Base-by-base conservation (phyloP, 495 filamentous ascomycete species). In the Pyrenula massariospora region DNA sequence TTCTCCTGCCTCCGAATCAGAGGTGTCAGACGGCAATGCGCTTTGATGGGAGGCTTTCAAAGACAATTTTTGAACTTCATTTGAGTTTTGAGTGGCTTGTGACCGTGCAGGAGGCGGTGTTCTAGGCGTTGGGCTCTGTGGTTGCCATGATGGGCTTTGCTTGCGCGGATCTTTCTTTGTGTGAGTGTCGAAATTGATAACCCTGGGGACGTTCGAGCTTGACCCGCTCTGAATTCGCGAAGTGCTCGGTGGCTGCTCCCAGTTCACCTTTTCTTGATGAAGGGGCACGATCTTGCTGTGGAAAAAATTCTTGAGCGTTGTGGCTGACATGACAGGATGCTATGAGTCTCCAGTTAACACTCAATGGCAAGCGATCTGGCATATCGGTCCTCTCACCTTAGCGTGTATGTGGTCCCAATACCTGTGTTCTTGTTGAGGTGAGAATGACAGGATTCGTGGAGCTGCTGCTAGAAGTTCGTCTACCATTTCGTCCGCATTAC, bases 121-220 rank as follows among this genome's bases (percentile, higher is more conserved):
- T 42, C 8, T 15, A 42, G 5, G 5, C 8, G 5, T 42, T 42
- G 31, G 31, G 31, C 31, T 42, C 15, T 15, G 8, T 42, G 31
- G 15, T 42, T 42, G 31, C 31, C 31, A 42, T 42, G 31, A 65
- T 55, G 53, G 65, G 56, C 54, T 54, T 59, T 56, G 66, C 48
- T 0, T 50, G 15, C 57, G n/a, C 58, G 52, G 47, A 21, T 60
- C 48, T 25, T 62, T 57, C 58, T 57, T 25, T 58, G 68, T 50
- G 58, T 56, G 11, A 60, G 58, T 24, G 56, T 20, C 12, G 60
- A 57, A 22, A 5, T 42, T 42, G 31, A 42, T 42, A 42, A 42
- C 31, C 5, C 5, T 15, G 8, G 8, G 5, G 8, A 8, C 15
- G 15, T 42, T 42, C 5, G 31, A 42, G 31, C 31, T 15, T 42